These are phyloP conservation scores for Hortiboletus rubellus DNA, from an alignment of 1,284 basidiomycete species.

Conservation along the genomic window DNA sequence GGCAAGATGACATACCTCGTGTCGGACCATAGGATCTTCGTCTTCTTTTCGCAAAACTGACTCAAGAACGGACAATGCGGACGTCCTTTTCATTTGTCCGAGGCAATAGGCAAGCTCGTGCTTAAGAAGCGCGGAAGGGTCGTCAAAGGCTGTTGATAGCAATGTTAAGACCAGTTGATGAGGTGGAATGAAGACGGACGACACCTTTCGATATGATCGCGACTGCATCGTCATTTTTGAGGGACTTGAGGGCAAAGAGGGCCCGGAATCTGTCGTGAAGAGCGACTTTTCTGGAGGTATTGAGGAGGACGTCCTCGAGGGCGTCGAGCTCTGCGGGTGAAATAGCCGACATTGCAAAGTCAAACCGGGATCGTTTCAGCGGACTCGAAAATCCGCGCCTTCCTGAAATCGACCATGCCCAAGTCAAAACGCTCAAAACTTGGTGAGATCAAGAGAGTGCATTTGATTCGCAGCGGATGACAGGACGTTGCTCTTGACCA, in stretches of 20 bases:
- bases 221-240: slow-evolving; percentile 81
- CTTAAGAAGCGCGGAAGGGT: slow-evolving; percentile 90
- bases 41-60: slow-evolving; percentile 66
- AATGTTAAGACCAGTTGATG: neutral
- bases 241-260: slow-evolving; percentile 89
- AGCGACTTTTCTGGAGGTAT: slow-evolving; percentile 68
- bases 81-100: slow-evolving; percentile 80
- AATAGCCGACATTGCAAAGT: slow-evolving; percentile 33
- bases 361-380: slow-evolving; percentile 23
- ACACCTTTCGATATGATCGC: slow-evolving; percentile 83
- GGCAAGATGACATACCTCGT: slow-evolving; percentile 66
- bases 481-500: slow-evolving; percentile 29
- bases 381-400: slow-evolving; percentile 33
- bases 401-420: slow-evolving; percentile 59
- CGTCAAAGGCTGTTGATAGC: slow-evolving; percentile 68
- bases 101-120: slow-evolving; percentile 98
- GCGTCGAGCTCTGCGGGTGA: slow-evolving; percentile 47
- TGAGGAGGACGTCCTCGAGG: slow-evolving; percentile 75
- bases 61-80: slow-evolving; percentile 81
- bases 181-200: slow-evolving; percentile 13
- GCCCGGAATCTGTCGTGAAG: slow-evolving; percentile 92
- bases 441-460: slow-evolving; percentile 46
- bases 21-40: slow-evolving; percentile 97
- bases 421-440: slow-evolving; percentile 86
- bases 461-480: slow-evolving; percentile 13